These are phyloP conservation scores for Trypanosoma melophagium DNA, from an alignment of 208 protist genomes.

Conservation along the genomic window DNA sequence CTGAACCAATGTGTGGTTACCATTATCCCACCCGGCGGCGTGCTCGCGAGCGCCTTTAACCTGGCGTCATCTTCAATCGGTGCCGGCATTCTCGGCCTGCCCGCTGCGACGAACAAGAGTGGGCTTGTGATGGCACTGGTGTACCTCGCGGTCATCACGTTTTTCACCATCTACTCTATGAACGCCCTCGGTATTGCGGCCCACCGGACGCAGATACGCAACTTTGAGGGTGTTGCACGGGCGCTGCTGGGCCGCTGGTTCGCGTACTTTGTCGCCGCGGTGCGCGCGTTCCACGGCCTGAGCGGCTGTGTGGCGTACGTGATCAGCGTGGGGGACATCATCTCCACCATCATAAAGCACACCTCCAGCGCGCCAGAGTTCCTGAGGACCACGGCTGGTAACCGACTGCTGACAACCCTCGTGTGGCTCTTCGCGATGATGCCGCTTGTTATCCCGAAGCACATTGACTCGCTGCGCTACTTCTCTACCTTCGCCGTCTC, in stretches of 20 bases:
- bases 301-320: conserved; percentile 62
- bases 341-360: conserved; percentile 36
- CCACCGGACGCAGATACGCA: conserved; percentile 38
- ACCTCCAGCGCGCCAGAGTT: conserved; percentile 22
- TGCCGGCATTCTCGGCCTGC: conserved; percentile 66
- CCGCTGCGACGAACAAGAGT: conserved; percentile 49
- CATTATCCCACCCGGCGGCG: conserved; percentile 49
- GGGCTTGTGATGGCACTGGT: conserved; percentile 50
- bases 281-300: conserved; percentile 35
- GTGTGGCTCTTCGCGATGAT: conserved; percentile 65
- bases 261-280: conserved; percentile 35
- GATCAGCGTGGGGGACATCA: conserved; percentile 46
- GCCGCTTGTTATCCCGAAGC: conserved; percentile 52
- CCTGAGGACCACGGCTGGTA: conserved; percentile 24
- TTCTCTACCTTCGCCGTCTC: conserved; percentile 46
- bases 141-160: conserved; percentile 39
- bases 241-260: conserved; percentile 34
- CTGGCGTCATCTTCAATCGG: conserved; percentile 49
- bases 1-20: not conserved
- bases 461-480: conserved; percentile 71
- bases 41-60: conserved; percentile 46
- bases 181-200: conserved; percentile 41
- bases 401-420: conserved; percentile 44
- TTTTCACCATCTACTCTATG: conserved; percentile 53
- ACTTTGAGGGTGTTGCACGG: conserved; percentile 44